Base-by-base conservation (phyloP, 805 yeast genomes). In the Kodamaea laetipori region DNA sequence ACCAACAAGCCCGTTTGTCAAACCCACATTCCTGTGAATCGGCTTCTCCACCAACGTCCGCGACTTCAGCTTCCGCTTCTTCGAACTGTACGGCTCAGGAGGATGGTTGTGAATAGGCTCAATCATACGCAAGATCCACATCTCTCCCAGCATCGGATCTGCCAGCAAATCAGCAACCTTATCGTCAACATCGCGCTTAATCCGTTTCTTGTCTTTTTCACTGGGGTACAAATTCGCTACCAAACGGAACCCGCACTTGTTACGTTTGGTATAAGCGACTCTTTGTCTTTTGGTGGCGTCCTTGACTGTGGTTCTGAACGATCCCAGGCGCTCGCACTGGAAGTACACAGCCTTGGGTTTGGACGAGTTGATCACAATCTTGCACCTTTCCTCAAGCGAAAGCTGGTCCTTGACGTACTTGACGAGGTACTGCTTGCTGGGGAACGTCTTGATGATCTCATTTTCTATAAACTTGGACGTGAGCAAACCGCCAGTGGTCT, bases 271-370 rank as follows among this genome's bases (percentile, higher is more conserved):
- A 60, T 70, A 71, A 10, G 76, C 77, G 9, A 70, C 73, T 51
- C 77, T 54, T 50, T 71, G 75, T 56, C 77, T 58, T 58, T 71
- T 70, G 38, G 68, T 52, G 17, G 72, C 60, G 40, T 69, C 76
- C 55, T 71, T 71, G 41, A 71, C 77, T 3, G 77, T 71, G 31
- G 77, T 71, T 56, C 77, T 59, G 48, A 70, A 71, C 25, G 65
- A 59, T 2, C 77, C 77, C 4, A 72, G 65, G 37, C 74, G 53
- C 52, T 71, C 77, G 52, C 74, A 71, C 55, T 69, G 74, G 57
- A 71, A 71, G 56, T 71, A 71, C 16, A 71, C 73, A 4, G 77
- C 77, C 55, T 71, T 70, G 16, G 75, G 75, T 56, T 71, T 71
- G 19, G 74, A 69, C 21, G 74, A 67, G 55, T 69, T 69, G 55